Percentiles rank a stretch among this genome's conserved stretches.
phyloP scores from a whole-genome alignment of 2,329 filamentous ascomycete genomes.

The Thermothelomyces thermophilus region DNA sequence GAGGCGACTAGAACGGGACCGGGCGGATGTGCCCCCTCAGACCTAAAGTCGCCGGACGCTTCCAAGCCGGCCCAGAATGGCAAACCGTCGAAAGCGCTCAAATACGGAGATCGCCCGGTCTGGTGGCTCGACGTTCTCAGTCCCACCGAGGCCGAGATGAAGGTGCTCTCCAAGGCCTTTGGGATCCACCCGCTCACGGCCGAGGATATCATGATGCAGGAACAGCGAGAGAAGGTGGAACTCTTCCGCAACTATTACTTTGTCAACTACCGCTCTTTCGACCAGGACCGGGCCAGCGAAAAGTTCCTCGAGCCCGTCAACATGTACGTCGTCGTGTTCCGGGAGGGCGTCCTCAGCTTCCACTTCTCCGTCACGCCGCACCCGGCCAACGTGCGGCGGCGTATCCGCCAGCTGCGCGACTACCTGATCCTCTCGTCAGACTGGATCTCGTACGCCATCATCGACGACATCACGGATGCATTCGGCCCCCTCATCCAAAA shows the following conservation, averaged over 20 bases:
- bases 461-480: slow-evolving; percentile 96
- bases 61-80: slow-evolving; percentile 32
- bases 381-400: slow-evolving; percentile 87
- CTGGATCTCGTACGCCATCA: slow-evolving; percentile 97
- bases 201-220: slow-evolving; percentile 95
- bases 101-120: slow-evolving; percentile 76
- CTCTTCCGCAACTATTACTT: slow-evolving; percentile 98
- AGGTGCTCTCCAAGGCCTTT: slow-evolving; percentile 83
- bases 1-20: slow-evolving; percentile 27
- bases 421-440: slow-evolving; percentile 89
- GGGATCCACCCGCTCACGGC: slow-evolving; percentile 92
- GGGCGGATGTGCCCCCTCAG: slow-evolving; percentile 23
- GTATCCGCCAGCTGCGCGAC: slow-evolving; percentile 88
- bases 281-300: slow-evolving; percentile 84
- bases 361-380: slow-evolving; percentile 96
- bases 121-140: slow-evolving; percentile 95
- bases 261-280: slow-evolving; percentile 95
- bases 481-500: slow-evolving; percentile 87
- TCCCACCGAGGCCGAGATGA: slow-evolving; percentile 94
- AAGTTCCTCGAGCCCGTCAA: slow-evolving; percentile 93
- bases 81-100: slow-evolving; percentile 28
- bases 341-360: slow-evolving; percentile 91
- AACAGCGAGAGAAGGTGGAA: slow-evolving; percentile 96
- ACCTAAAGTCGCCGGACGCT: slow-evolving; percentile 33
- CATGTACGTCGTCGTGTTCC: slow-evolving; percentile 95